A percentile compares a stretch with the other conserved stretches of the same genome.
These are phyloP conservation scores for Debaryomyces castellii DNA, from an alignment of 805 yeast genomes.

Conservation along the genomic window DNA sequence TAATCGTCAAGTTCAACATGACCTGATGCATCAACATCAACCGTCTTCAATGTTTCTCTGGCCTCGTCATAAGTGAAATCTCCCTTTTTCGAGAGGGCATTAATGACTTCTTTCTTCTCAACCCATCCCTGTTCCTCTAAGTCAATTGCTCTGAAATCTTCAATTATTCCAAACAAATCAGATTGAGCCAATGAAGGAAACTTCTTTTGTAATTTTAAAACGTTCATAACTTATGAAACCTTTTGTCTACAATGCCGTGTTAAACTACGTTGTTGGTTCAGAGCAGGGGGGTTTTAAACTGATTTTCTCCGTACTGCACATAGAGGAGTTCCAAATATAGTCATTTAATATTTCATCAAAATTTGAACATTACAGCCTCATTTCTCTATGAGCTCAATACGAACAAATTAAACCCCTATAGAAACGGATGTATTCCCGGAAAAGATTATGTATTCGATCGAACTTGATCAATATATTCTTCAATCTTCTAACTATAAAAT, in stretches of 20 bases:
- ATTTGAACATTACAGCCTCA: neutral
- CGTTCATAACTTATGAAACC: conserved; percentile 31
- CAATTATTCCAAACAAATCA: conserved; percentile 81
- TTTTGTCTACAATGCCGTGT: neutral
- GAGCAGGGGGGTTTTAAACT: neutral
- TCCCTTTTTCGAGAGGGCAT: conserved; percentile 76
- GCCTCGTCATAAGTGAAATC: conserved; percentile 86
- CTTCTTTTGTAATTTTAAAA: conserved; percentile 59
- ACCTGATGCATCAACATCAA: conserved; percentile 93
- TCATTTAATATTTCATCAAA: neutral
- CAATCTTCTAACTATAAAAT: neutral
- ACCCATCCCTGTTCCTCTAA: conserved; percentile 91
- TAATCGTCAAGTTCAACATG: conserved; percentile 95
- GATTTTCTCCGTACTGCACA: neutral
- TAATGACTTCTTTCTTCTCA: conserved; percentile 87
- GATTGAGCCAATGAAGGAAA: conserved; percentile 84
- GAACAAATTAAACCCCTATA: neutral
- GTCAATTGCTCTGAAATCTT: conserved; percentile 82
- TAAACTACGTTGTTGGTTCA: neutral
- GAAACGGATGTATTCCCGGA: neutral
- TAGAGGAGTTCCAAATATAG: neutral
- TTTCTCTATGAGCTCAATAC: neutral
- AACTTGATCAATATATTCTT: neutral
- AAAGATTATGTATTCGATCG: too few species aligned
- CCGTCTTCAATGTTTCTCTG: conserved; percentile 88